Percentiles rank a stretch among this genome's conserved stretches.
Evolutionary conservation across 192 early-diverging fungal species (phyloP).

Genomic region (Rhizoclosmatium globosum): DNA sequence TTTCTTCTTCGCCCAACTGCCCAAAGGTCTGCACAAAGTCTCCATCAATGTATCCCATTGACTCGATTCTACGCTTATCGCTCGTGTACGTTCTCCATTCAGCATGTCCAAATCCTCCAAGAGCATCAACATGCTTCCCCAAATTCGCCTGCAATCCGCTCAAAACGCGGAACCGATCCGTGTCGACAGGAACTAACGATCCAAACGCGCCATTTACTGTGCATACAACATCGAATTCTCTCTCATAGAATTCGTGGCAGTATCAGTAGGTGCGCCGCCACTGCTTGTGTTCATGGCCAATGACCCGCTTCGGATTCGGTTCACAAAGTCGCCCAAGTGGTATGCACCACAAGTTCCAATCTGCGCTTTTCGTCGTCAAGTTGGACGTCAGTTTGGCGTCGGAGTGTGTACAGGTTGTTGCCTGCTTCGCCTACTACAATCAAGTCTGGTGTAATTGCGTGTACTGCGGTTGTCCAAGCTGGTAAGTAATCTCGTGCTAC

Average conservation of each 20-base stretch:
- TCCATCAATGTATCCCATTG: slow-evolving; percentile 83
- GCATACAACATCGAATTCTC: slow-evolving; percentile 69
- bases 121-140: slow-evolving; percentile 55
- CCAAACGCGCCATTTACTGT: slow-evolving; percentile 86
- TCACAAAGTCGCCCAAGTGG: slow-evolving; percentile 85
- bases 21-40: slow-evolving; percentile 91
- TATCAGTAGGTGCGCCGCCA: slow-evolving; percentile 57
- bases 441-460: slow-evolving; percentile 55
- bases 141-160: slow-evolving; percentile 73
- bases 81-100: slow-evolving; percentile 73
- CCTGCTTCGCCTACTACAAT: slow-evolving; percentile 68
- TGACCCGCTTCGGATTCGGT: slow-evolving; percentile 76
- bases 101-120: slow-evolving; percentile 70
- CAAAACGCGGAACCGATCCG: slow-evolving; percentile 65
- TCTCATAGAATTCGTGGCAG: slow-evolving; percentile 14
- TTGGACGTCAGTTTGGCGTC: slow-evolving; percentile 56
- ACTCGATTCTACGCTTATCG: slow-evolving; percentile 51
- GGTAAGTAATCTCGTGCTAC: slow-evolving; percentile 69
- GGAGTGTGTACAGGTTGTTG: slow-evolving; percentile 67
- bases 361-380: slow-evolving; percentile 60
- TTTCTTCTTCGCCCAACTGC: slow-evolving; percentile 60
- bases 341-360: slow-evolving; percentile 71
- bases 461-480: slow-evolving; percentile 70
- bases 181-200: slow-evolving; percentile 72
- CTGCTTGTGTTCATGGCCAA: slow-evolving; percentile 39